Evolutionary conservation across 2,329 filamentous ascomycete species (phyloP).

Genomic region (Cercospora citrullina): DNA sequence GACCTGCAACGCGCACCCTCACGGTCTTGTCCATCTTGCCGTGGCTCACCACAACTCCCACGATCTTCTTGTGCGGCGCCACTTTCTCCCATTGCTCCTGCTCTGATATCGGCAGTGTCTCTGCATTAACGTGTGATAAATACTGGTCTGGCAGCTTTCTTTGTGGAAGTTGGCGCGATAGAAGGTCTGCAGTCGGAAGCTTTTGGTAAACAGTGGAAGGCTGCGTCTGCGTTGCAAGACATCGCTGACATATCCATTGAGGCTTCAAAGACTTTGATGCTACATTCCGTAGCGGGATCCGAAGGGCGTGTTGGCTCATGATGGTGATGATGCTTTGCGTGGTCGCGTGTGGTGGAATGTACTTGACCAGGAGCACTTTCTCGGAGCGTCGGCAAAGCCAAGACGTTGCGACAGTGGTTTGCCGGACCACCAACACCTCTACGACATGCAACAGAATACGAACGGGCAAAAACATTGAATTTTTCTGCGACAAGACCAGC

Average conservation of each 20-base stretch:
- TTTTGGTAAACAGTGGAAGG: constrained; percentile 13
- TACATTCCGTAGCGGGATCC: constrained; percentile 31
- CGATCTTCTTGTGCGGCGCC: constrained; percentile 32
- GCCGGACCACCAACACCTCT: not conserved
- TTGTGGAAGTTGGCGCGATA: constrained; percentile 14
- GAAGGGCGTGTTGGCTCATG: constrained; percentile 29
- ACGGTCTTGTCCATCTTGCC: constrained; percentile 77
- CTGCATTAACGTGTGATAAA: constrained; percentile 14
- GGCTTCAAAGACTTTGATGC: constrained; percentile 19
- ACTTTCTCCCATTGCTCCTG: constrained; percentile 29
- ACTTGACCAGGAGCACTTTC: constrained; percentile 8
- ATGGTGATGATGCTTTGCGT: constrained; percentile 6
- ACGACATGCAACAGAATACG: not conserved
- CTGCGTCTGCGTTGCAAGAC: constrained; percentile 34
- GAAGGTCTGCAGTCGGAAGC: constrained; percentile 10
- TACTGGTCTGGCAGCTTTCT: constrained; percentile 9
- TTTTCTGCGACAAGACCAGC: not conserved
- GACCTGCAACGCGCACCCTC: constrained; percentile 70
- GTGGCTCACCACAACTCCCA: constrained; percentile 72
- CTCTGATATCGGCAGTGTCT: constrained; percentile 30
- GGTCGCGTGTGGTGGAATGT: not conserved
- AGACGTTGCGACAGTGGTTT: not conserved
- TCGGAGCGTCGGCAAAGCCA: constrained; percentile 1
- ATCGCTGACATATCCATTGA: constrained; percentile 38
- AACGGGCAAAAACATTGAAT: not conserved